Percentiles rank a stretch among this genome's conserved stretches.
phyloP scores from a whole-genome alignment of 306 rosid genomes.

The Sesbania bispinosa region DNA sequence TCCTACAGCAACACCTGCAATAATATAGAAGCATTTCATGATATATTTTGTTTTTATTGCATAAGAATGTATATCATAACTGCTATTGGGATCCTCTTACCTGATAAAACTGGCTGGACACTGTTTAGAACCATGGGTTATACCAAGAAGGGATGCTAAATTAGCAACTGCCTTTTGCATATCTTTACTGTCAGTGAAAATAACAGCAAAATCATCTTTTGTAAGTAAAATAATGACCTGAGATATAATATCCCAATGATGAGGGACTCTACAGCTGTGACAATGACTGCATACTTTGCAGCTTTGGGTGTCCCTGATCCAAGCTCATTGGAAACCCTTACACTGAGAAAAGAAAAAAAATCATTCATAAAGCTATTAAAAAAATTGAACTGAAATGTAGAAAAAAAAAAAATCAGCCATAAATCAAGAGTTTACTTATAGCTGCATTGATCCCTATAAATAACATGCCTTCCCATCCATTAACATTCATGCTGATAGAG shows the following conservation, averaged over 20 bases:
- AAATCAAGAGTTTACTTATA: constrained; percentile 52
- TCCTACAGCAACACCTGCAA: constrained; percentile 92
- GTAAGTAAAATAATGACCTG: constrained; percentile 48
- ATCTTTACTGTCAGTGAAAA: constrained; percentile 64
- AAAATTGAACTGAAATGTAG: background rate
- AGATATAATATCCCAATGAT: constrained; percentile 57
- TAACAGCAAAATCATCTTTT: constrained; percentile 63
- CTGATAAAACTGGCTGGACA: constrained; percentile 91
- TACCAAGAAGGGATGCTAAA: constrained; percentile 75
- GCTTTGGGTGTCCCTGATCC: constrained; percentile 94
- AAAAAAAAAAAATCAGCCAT: background rate
- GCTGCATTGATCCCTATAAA: constrained; percentile 98
- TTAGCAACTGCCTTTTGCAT: constrained; percentile 86
- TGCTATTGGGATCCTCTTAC: constrained; percentile 11
- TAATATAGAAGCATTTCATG: background rate
- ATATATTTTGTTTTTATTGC: background rate
- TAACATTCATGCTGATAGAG: constrained; percentile 79
- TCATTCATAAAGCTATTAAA: background rate
- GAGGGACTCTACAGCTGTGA: constrained; percentile 57
- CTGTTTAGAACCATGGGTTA: constrained; percentile 85
- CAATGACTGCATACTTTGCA: constrained; percentile 66
- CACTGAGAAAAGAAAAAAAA: constrained; percentile 34
- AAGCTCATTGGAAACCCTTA: constrained; percentile 88
- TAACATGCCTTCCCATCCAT: constrained; percentile 98
- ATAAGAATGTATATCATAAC: background rate